Evolutionary conservation across 2,329 filamentous ascomycete species (phyloP), one percentile per base, ranked within the genome.

Genomic region (Stenocarpella maydis): DNA sequence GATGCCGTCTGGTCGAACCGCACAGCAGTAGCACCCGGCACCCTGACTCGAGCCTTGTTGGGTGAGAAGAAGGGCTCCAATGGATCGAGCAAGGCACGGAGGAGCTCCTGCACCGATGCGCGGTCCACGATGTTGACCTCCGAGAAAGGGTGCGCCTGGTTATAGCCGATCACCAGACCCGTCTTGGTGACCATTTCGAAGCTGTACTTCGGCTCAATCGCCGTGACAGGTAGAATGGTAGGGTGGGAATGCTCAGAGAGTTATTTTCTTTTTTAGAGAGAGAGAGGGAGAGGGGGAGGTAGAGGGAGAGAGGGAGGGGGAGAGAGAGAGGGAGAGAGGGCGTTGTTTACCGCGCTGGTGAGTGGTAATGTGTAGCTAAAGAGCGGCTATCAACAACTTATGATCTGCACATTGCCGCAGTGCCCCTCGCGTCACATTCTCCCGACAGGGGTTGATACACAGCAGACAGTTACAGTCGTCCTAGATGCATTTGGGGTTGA

Each of bases 1-100:
- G 92, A 91, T 10, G 91, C 92, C 1, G 89, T 87, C 77, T 93
- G 90, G 76, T 95, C 92, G 77, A 94, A 95, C 31, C 91, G 85
- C 24, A 93, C 92, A 21, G 91, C 91, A 0, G 91, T 93, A 17
- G 86, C 88, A 6, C 92, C 92, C 1, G 87, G 87, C 28, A 90
- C 87, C 75, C 88, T 89, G 55, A 94, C 85, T 55, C 91, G 84
- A 14, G 90, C 88, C 75, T 87, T 87, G 52, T 83, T 76, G 0
- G 89, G 88, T 1, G 92, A 94, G 79, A 93, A 92, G 78, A 92
- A 92, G 2, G 89, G 86, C 70, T 90, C 84, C 6, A 95, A 83
- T 10, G 92, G 92, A 74, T 92, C 89, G 31, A 95, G 86, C 12
- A 95, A 82, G 3, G 88, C 85, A 45, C 81, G 80, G 17, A 91